Conservation (phyloP, 805 yeast species). For the Kluyveromyces nonfermentans region DNA sequence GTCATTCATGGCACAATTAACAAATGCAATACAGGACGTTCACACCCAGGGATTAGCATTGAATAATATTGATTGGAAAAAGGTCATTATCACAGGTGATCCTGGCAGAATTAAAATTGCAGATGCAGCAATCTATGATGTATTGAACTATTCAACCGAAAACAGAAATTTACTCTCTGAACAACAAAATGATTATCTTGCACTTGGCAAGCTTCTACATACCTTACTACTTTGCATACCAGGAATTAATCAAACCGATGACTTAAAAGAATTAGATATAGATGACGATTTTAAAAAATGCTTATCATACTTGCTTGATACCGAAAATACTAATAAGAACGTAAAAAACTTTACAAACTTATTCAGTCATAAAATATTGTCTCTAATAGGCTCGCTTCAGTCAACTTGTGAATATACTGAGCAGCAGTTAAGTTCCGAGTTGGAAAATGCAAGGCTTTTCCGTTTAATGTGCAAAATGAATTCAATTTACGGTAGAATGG, state of each 20-base stretch:
- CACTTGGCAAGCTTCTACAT: constrained; percentile 53
- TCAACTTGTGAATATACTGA: constrained; percentile 50
- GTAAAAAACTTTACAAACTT: constrained; percentile 30
- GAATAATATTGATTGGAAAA: constrained; percentile 56
- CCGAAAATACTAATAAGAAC: constrained; percentile 16
- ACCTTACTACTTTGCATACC: constrained; percentile 37
- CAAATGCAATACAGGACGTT: constrained; percentile 54
- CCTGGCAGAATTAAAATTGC: constrained; percentile 60
- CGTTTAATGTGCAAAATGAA: constrained; percentile 75
- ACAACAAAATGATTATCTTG: constrained; percentile 47
- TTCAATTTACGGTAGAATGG: constrained; percentile 68
- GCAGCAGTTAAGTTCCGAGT: constrained; percentile 53
- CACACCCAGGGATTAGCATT: constrained; percentile 49
- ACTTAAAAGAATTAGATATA: constrained; percentile 27
- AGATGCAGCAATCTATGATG: constrained; percentile 63
- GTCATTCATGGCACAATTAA: constrained; percentile 67
- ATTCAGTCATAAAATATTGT: constrained; percentile 38
- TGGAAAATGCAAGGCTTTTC: constrained; percentile 83
- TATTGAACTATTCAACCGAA: constrained; percentile 37
- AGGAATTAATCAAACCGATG: constrained; percentile 4
- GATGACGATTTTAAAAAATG: constrained; percentile 40
- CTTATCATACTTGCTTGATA: constrained; percentile 31
- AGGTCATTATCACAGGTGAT: constrained; percentile 62
- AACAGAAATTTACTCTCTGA: constrained; percentile 18
- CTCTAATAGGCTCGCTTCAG: constrained; percentile 41